Evolutionary conservation across 345 rosid species (phyloP).

Genomic region (Brassica rapa): DNA sequence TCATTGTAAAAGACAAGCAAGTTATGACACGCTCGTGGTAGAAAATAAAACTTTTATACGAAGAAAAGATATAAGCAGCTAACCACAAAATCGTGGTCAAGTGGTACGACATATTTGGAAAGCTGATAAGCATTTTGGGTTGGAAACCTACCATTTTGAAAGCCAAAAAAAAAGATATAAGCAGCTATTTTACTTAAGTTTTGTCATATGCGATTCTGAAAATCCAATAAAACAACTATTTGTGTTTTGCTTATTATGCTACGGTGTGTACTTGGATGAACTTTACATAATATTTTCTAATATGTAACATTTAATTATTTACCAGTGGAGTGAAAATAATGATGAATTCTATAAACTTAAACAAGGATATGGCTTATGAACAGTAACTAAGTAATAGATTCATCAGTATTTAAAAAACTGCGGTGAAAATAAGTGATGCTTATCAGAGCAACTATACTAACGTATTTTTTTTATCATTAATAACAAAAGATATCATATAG

Average conservation of each 20-base stretch:
- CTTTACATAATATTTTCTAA: background rate
- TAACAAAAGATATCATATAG: background rate
- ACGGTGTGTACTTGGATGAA: background rate
- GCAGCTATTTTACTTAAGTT: background rate
- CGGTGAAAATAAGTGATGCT: background rate
- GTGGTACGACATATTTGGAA: no score
- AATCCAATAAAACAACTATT: background rate
- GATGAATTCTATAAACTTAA: constrained; percentile 1
- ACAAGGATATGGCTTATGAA: background rate
- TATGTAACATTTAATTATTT: background rate
- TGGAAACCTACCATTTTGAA: no score
- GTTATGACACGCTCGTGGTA: background rate
- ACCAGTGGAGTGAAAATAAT: background rate
- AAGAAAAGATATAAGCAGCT: background rate
- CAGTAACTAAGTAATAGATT: background rate
- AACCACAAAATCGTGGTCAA: no score
- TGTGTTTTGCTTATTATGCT: background rate
- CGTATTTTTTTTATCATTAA: background rate
- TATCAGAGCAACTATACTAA: background rate
- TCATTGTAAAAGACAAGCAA: constrained; percentile 4
- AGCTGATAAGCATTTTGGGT: no score
- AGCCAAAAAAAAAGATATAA: background rate
- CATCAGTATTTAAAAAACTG: background rate
- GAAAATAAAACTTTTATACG: background rate
- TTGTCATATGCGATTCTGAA: background rate